Evolutionary conservation across 1,139 yeast species (phyloP), one percentile per base, ranked within the genome.

Genomic region (Schwanniomyces etchellsii): DNA sequence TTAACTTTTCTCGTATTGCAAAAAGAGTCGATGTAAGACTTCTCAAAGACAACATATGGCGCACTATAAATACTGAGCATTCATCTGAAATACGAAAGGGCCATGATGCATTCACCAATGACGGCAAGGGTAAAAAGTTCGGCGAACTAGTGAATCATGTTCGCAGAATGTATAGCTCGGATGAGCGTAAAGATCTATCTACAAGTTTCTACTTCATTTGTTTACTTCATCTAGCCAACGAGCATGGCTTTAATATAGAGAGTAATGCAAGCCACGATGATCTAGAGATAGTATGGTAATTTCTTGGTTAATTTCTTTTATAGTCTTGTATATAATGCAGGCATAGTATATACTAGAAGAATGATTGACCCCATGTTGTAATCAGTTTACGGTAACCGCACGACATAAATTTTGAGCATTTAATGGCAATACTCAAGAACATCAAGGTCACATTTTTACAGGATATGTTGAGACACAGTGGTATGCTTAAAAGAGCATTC

Each of bases 171-270:
- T 81, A 81, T 44, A 61, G 69, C 3, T 51, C 60, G 4, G 81
- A 74, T 30, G 62, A 70, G 29, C 60, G 60, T 35, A 68, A 67
- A 35, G 95, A 88, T 37, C 58, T 88, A 6, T 83, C 95, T 1
- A 86, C 96, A 0, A 81, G 95, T 59, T 83, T 84, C 54, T 84
- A 86, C 48, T 88, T 86, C 48, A 84, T 86, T 37, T 84, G 95
- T 48, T 59, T 85, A 38, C 60, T 86, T 24, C 96, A 88, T 57
- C 65, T 88, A 42, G 95, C 96, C 6, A 88, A 88, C 50, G 96
- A 88, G 49, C 85, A 86, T 48, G 91, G 91, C 0, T 62, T 88
- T 28, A 55, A 64, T 3, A 74, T 91, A n/a, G 59, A 68, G 12
- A 70, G 77, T 38, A 77, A 66, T 23, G 76, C 69, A 1, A 59